Percentiles rank a stretch among this genome's conserved stretches.
Conservation (phyloP, 768 basidiomycete species). For the Xanthoconium stramineum region DNA sequence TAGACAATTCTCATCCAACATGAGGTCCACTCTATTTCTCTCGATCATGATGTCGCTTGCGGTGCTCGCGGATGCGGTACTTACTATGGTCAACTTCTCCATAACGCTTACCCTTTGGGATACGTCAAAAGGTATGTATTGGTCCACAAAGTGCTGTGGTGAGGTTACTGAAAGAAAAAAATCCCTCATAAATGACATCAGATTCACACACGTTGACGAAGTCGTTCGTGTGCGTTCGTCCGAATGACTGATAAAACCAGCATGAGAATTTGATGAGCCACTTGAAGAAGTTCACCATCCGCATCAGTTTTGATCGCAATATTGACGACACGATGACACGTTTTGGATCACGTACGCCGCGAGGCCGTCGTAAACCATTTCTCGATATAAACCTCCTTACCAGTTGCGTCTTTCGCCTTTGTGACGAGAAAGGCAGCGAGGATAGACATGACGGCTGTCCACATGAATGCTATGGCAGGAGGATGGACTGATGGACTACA, state of each 20-base stretch:
- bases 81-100: too few relatives aligned
- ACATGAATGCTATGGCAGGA: conserved; percentile 13
- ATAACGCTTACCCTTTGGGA: too few relatives aligned
- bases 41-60: too few relatives aligned
- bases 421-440: conserved; percentile 21
- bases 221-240: not conserved
- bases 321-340: too few relatives aligned
- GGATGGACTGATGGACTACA: not conserved
- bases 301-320: not conserved
- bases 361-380: conserved; percentile 22
- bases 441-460: conserved; percentile 21
- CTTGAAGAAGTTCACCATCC: conserved; percentile 1
- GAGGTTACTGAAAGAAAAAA: too few relatives aligned
- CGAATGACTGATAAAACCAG: conserved; percentile 19
- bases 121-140: too few relatives aligned
- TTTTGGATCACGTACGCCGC: conserved; percentile 10
- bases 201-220: conserved; percentile 4
- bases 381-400: conserved; percentile 22
- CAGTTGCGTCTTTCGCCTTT: conserved; percentile 21
- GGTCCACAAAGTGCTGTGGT: too few relatives aligned
- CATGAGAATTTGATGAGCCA: conserved; percentile 24
- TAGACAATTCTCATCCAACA: too few relatives aligned
- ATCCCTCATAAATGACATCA: too few relatives aligned
- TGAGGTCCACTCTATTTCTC: too few relatives aligned
- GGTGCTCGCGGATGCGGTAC: too few relatives aligned